Conservation (phyloP, 352 stramenopile genomes). For the Phytophthora aleatoria region DNA sequence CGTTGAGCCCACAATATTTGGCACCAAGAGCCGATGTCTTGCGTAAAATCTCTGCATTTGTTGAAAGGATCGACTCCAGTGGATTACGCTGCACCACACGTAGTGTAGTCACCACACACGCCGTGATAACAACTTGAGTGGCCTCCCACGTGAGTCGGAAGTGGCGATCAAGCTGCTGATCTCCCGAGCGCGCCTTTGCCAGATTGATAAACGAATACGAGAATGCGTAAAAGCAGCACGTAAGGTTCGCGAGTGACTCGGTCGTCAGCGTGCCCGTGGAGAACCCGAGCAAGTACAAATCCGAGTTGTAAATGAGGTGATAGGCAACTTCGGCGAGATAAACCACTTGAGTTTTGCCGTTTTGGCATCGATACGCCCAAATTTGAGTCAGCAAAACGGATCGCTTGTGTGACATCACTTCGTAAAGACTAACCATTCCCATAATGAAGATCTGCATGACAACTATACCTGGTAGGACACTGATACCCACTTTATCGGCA, state of each 20-base stretch:
- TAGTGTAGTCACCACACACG: constrained; percentile 8
- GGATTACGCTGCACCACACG: constrained; percentile 19
- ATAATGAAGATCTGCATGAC: constrained; percentile 40
- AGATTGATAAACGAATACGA: constrained; percentile 20
- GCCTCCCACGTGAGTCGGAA: constrained; percentile 17
- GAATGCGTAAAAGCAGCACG: constrained; percentile 19
- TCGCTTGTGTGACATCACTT: constrained; percentile 32
- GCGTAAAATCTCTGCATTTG: constrained; percentile 27
- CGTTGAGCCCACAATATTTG: constrained; percentile 21
- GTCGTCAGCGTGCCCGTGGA: constrained; percentile 29
- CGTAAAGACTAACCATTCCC: constrained; percentile 32
- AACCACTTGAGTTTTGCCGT: constrained; percentile 22
- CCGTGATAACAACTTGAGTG: constrained; percentile 18
- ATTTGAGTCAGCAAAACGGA: constrained; percentile 38
- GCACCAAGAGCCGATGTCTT: constrained; percentile 20
- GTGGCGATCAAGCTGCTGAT: constrained; percentile 17
- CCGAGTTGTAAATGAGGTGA: constrained; percentile 28
- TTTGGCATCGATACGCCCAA: constrained; percentile 37
- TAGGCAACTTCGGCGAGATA: constrained; percentile 32
- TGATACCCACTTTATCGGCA: constrained; percentile 19
- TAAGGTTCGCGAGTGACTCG: constrained; percentile 14
- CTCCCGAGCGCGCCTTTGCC: constrained; percentile 10
- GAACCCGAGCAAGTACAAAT: constrained; percentile 30
- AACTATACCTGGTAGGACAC: constrained; percentile 26
- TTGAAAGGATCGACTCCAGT: constrained; percentile 20